A percentile compares a stretch with the other conserved stretches of the same genome.
These are phyloP conservation scores for Syncephalastrum racemosum DNA, from an alignment of 371 early-diverging fungal genomes.

Conservation along the genomic window DNA sequence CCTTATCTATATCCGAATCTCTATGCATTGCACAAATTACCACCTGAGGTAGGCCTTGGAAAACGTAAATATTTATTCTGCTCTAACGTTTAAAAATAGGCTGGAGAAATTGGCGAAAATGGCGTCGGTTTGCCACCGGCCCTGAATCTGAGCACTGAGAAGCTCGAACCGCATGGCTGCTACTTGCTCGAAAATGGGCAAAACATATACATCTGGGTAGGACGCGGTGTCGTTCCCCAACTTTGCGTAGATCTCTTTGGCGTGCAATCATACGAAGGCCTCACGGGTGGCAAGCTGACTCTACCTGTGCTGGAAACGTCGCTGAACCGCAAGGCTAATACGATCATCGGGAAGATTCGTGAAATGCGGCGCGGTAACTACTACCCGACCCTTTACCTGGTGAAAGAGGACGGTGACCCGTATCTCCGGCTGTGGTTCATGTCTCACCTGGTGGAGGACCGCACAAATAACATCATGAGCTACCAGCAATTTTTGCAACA, in stretches of 20 bases:
- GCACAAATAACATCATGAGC: constrained; percentile 77
- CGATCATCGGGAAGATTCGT: constrained; percentile 58
- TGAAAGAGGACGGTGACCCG: constrained; percentile 95
- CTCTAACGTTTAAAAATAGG: constrained; percentile 20
- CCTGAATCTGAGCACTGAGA: constrained; percentile 83
- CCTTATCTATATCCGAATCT: constrained; percentile 76
- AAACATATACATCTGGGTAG: constrained; percentile 89
- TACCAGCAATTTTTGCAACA: constrained; percentile 82
- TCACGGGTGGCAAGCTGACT: constrained; percentile 65
- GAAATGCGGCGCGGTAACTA: constrained; percentile 62
- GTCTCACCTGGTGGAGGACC: constrained; percentile 89
- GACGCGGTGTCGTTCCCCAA: constrained; percentile 75
- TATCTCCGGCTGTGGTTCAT: constrained; percentile 80
- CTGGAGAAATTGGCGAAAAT: constrained; percentile 57
- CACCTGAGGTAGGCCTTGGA: constrained; percentile 53
- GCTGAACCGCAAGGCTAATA: constrained; percentile 58
- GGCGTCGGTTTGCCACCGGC: constrained; percentile 71
- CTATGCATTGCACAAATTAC: constrained; percentile 85
- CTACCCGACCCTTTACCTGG: constrained; percentile 69
- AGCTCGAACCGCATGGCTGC: constrained; percentile 79
- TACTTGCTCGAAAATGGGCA: constrained; percentile 84
- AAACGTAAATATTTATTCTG: constrained; percentile 8
- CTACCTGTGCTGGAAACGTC: constrained; percentile 59
- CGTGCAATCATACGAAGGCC: constrained; percentile 56
- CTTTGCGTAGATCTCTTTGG: constrained; percentile 72